Evolutionary conservation across 2,329 filamentous ascomycete genomes (phyloP), one percentile per base, ranked within the genome.

Genomic region (Venturia carpophila): DNA sequence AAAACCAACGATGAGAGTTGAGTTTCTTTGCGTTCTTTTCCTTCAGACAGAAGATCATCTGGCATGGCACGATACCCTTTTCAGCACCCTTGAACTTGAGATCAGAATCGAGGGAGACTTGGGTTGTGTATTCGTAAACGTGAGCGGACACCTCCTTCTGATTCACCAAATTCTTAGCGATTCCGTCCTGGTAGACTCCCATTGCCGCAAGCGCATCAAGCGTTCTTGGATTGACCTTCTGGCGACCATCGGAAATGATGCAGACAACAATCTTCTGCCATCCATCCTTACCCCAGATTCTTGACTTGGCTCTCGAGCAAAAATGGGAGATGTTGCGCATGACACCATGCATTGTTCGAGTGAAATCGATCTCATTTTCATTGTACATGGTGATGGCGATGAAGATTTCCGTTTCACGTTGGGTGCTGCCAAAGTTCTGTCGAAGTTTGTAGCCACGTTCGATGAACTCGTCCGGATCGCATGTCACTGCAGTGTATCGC

Each of bases 231-330:
- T 99, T 91, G 41, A 99, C 93, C 77, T 92, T 92, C 80, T 92
- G 87, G 71, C 95, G 89, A 27, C 94, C 94, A 74, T 99, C 94
- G 1, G 92, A 92, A 66, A 99, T 92, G 72, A 99, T 90, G 74
- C 92, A 97, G 0, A 99, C 93, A 0, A 99, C 94, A 72, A 99
- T 97, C 80, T 99, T 99, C 77, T 99, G 91, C 94, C 94, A 99
- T 5, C 94, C 94, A 64, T 91, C 86, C 70, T 96, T 95, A 47
- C 94, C 95, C 94, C 94, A 99, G 0, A 92, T 97, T 66, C 94
- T 86, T 6, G 92, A 96, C 75, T 94, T 93, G 64, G 88, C 89
- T 64, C 94, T 87, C 24, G 88, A 91, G 80, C 94, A 99, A 77
- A 99, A 97, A 75, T 97, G 94, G 17, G 90, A 87, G 71, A 99